A percentile compares a stretch with the other conserved stretches of the same genome.
Evolutionary conservation across 164 flowering plant species (phyloP).

Genomic region (Annona squamosa): DNA sequence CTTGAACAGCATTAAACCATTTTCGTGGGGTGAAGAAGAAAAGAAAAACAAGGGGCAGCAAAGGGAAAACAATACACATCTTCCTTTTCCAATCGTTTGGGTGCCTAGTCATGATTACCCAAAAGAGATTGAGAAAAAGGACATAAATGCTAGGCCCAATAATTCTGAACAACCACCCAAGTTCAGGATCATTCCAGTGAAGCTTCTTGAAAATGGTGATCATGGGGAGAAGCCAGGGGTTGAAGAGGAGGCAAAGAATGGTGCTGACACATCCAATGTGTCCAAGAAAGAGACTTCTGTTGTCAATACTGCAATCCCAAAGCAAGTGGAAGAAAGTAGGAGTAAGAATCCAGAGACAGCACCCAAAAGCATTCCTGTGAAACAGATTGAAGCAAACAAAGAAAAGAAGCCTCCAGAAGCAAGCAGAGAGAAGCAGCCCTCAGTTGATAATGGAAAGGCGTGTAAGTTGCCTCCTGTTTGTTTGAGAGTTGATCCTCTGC

Average conservation of each 20-base stretch:
- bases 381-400: constrained; percentile 4
- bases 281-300: constrained; percentile 3
- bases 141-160: constrained; percentile 5
- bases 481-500: constrained; percentile 67
- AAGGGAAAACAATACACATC: constrained; percentile 11
- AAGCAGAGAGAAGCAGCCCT: constrained; percentile 14
- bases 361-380: constrained; percentile 8
- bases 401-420: constrained; percentile 12
- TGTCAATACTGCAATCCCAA: constrained; percentile 21
- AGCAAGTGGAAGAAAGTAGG: constrained; percentile 21
- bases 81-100: constrained; percentile 43
- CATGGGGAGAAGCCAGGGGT: constrained; percentile 1
- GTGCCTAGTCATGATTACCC: constrained; percentile 29
- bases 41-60: constrained; percentile 8
- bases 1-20: constrained; percentile 9
- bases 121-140: constrained; percentile 16
- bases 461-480: constrained; percentile 69
- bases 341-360: constrained; percentile 3
- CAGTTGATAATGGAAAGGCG: constrained; percentile 31
- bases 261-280: neutral
- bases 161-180: constrained; percentile 6
- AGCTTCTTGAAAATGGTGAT: constrained; percentile 4
- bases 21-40: constrained; percentile 16
- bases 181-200: constrained; percentile 23
- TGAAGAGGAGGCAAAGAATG: neutral